Conservation (phyloP, 345 rosid species). For the Hevea brasiliensis region DNA sequence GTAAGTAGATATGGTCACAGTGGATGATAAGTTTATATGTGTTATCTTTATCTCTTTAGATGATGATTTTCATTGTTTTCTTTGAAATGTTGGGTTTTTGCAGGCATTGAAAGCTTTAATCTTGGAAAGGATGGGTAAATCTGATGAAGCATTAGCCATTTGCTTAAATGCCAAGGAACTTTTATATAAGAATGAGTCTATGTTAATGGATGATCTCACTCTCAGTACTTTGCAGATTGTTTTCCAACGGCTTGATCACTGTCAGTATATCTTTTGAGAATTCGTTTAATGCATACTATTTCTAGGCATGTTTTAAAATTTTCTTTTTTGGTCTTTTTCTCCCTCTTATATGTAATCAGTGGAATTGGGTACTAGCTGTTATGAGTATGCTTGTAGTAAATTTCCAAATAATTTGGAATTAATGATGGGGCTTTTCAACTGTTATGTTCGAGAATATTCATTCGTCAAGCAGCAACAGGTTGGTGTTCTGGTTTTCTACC, state of each 20-base stretch:
- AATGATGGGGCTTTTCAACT: conserved; percentile 97
- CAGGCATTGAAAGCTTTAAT: conserved; percentile 86
- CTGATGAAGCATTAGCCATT: conserved; percentile 66
- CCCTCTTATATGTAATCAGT: conserved; percentile 39
- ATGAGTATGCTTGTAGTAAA: conserved; percentile 80
- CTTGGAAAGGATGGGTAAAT: conserved; percentile 86
- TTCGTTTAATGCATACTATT: not conserved
- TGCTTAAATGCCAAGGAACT: conserved; percentile 76
- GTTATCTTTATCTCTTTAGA: not conserved
- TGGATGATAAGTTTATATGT: not conserved
- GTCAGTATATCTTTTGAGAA: conserved; percentile 43
- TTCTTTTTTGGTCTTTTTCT: not conserved
- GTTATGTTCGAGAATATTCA: conserved; percentile 89
- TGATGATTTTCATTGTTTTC: not conserved
- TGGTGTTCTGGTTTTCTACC: conserved; percentile 19
- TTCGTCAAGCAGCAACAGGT: conserved; percentile 99
- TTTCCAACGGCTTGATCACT: conserved; percentile 87
- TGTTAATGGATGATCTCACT: conserved; percentile 91
- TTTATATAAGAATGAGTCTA: conserved; percentile 62
- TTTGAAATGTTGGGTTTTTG: conserved; percentile 12
- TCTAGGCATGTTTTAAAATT: not conserved
- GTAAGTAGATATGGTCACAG: conserved; percentile 41
- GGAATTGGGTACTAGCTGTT: conserved; percentile 93
- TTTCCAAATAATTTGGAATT: conserved; percentile 77
- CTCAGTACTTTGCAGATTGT: conserved; percentile 93